Percentiles rank a stretch among this genome's conserved stretches.
Evolutionary conservation across 2,329 filamentous ascomycete species (phyloP).

Genomic region (Hypoxylon sp.): DNA sequence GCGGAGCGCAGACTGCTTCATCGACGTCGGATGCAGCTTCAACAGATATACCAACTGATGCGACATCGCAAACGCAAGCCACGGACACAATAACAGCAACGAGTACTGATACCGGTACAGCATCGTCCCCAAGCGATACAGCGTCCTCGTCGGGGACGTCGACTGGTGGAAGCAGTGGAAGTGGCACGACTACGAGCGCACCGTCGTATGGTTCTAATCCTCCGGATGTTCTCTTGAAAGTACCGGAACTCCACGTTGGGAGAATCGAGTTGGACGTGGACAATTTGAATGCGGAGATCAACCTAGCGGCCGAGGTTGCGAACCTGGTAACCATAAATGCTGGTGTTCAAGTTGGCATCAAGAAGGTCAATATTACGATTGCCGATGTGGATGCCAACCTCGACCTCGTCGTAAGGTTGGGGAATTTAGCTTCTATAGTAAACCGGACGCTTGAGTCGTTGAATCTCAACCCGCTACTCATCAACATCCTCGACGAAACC

Average conservation of each 20-base stretch:
- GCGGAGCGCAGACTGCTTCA: conserved; percentile 55
- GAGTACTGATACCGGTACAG: conserved; percentile 14
- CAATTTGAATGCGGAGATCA: conserved; percentile 71
- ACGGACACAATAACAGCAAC: conserved; percentile 32
- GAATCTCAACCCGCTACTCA: conserved; percentile 73
- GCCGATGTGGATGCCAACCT: conserved; percentile 71
- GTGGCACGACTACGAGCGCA: conserved; percentile 44
- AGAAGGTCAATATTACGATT: conserved; percentile 73
- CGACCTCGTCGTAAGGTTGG: conserved; percentile 72
- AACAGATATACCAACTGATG: conserved; percentile 33
- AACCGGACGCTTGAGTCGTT: conserved; percentile 72
- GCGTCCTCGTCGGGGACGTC: conserved; percentile 43
- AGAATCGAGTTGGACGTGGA: conserved; percentile 73
- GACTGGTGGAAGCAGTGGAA: conserved; percentile 42
- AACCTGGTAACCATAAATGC: conserved; percentile 70
- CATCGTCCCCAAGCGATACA: conserved; percentile 31
- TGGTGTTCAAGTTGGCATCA: conserved; percentile 66
- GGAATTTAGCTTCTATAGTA: conserved; percentile 73
- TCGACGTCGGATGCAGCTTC: conserved; percentile 46
- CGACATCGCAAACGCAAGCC: conserved; percentile 36
- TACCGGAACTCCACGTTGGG: conserved; percentile 71
- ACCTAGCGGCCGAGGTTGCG: conserved; percentile 72
- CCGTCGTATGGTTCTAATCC: conserved; percentile 56
- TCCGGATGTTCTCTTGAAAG: conserved; percentile 71
- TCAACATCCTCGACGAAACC: conserved; percentile 69